Conservation (phyloP, 306 rosid species). For the Medicago arabica region DNA sequence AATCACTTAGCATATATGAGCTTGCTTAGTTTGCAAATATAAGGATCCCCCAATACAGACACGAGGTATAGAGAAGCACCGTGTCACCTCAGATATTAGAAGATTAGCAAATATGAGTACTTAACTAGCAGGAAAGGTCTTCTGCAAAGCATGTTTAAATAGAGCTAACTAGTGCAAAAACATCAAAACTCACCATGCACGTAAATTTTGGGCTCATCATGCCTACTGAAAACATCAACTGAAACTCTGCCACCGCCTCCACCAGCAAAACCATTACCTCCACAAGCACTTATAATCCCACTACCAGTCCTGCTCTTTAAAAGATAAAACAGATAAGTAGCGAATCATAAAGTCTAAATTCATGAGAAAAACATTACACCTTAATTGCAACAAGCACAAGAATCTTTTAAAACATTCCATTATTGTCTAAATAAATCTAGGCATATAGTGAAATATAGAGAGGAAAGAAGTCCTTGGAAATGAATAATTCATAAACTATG, state of each 20-base stretch:
- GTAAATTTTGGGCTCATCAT: slow-evolving; percentile 56
- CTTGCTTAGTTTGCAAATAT: background rate
- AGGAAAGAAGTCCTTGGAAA: slow-evolving; percentile 3
- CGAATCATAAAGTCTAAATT: slow-evolving; percentile 22
- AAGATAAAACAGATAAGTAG: slow-evolving; percentile 36
- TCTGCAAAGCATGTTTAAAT: slow-evolving; percentile 26
- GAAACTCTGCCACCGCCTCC: slow-evolving; percentile 62
- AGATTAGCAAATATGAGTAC: background rate
- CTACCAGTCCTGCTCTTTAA: slow-evolving; percentile 57
- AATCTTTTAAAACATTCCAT: slow-evolving; percentile 19
- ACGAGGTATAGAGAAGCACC: background rate
- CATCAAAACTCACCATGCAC: slow-evolving; percentile 53
- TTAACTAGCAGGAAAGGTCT: slow-evolving; percentile 6
- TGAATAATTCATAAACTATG: slow-evolving; percentile 11
- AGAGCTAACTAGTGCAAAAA: slow-evolving; percentile 29
- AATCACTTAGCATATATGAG: slow-evolving; percentile 15
- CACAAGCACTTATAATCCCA: slow-evolving; percentile 59
- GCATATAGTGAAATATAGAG: background rate
- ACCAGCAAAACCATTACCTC: slow-evolving; percentile 58
- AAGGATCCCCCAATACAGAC: background rate
- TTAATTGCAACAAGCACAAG: slow-evolving; percentile 28
- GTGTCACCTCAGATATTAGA: slow-evolving; percentile 14
- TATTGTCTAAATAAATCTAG: slow-evolving; percentile 3
- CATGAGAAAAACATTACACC: slow-evolving; percentile 13
- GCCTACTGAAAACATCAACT: slow-evolving; percentile 62